Evolutionary conservation across 352 stramenopile species (phyloP).

Genomic region (Pythium plurisporium): DNA sequence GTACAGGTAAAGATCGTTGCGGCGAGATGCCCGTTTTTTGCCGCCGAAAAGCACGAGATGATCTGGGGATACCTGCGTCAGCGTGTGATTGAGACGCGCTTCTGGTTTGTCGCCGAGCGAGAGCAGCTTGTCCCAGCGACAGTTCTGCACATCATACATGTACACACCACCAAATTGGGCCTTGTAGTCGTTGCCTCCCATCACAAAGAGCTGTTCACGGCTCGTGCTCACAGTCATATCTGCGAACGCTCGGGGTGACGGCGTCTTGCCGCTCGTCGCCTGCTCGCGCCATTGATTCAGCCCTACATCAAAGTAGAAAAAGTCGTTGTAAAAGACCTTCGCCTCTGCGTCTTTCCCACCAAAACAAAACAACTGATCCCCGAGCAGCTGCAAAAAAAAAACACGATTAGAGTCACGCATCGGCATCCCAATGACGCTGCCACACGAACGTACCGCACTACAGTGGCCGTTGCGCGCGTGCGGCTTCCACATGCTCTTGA

Average conservation of each 20-base stretch:
- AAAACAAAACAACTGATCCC: conserved; percentile 68
- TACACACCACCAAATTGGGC: conserved; percentile 58
- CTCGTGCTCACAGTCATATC: conserved; percentile 39
- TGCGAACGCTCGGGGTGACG: conserved; percentile 44
- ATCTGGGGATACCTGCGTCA: conserved; percentile 41
- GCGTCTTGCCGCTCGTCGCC: conserved; percentile 24
- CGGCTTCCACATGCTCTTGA: conserved; percentile 62
- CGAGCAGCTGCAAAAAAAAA: conserved; percentile 28
- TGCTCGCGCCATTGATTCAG: conserved; percentile 56
- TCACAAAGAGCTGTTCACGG: conserved; percentile 57
- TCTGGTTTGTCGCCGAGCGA: conserved; percentile 37
- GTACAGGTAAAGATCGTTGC: conserved; percentile 58
- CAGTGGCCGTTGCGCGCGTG: conserved; percentile 52
- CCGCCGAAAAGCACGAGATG: conserved; percentile 65
- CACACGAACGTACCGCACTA: conserved; percentile 50
- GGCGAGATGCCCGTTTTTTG: conserved; percentile 32
- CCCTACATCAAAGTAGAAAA: conserved; percentile 70
- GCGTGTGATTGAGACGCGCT: conserved; percentile 56
- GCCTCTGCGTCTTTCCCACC: conserved; percentile 52
- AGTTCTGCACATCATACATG: conserved; percentile 41
- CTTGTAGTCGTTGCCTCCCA: conserved; percentile 51
- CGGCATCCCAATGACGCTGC: background rate
- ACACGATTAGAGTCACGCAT: background rate
- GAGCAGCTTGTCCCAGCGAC: conserved; percentile 53
- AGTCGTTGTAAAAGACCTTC: conserved; percentile 56